Base-by-base conservation (phyloP, 306 rosid genomes). In the Alnus glutinosa region DNA sequence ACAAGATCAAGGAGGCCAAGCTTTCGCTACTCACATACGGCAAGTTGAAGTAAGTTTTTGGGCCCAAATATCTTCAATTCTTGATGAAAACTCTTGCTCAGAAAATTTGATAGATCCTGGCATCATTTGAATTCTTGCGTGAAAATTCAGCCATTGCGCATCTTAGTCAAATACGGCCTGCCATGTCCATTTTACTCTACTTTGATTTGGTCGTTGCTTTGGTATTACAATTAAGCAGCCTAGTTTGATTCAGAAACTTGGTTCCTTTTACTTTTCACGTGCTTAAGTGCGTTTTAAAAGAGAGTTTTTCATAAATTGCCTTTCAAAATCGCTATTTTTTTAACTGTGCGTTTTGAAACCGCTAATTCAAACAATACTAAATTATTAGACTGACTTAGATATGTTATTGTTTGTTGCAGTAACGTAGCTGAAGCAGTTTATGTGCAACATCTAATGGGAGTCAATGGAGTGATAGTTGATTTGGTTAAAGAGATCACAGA, bases 381-480 rank as follows among this genome's bases (percentile, higher is more conserved):
- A 5, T 68, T 9, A 0, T 68, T 42, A 3, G 10, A 30, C 28
- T 10, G 12, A 28, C 37, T 9, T 7, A 28, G 10, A n/a, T 8
- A 59, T 28, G 37, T 8, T 7, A 9, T 59, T 59, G 37, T 59
- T 23, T 15, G 59, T 75, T 77, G 81, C 91, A 92, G 98, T 76
- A 96, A 96, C 75, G 94, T 96, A 77, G 78, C 96, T 9, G 98
- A 96, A 75, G 98, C 96, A 5, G 97, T 96, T 2, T 89, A 93
- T 86, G 64, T 93, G 92, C 98, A 96, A 83, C 87, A 96, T 79
- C 58, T 96, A 36, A 96, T 96, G 98, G 98, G 99, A 64, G 79
- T 93, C 2, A 92, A 93, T 68, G 99, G 98, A 77, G 98, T 93
- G 50, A 91, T 96, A 15, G 98, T 93, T 48, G 98, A 96, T 88